Base-by-base conservation (phyloP, 2,329 filamentous ascomycete species). In the Cladosporium sp. region DNA sequence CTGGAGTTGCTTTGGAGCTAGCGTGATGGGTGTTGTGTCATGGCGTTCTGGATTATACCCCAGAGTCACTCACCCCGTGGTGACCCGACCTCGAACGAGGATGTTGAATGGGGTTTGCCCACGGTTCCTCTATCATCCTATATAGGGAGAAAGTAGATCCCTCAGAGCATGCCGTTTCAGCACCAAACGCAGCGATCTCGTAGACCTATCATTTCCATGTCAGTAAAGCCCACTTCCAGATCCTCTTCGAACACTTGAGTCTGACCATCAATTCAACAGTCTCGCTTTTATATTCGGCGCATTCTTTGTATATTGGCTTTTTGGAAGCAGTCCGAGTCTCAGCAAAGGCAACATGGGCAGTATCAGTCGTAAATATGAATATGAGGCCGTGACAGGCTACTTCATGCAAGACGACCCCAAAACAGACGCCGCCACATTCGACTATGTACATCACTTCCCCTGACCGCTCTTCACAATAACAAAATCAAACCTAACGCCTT, bases 401-500 rank as follows among this genome's bases (percentile, higher is more conserved):
- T 79, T 79, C 59, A 55, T 71, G 30, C 76, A 78, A 59, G 75
- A 76, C 59, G 72, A 76, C n/a, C 66, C 68, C 9, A 52, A 57
- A 8, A 78, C 75, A 1, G 68, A 78, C 55, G 64, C 72, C 6
- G 59, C 57, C 5, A 68, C 59, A 8, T 78, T 78, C 52, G 70
- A 78, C 62, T 78, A 75, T 61, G 72, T 76, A 66, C 58, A 62
- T 52, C 18, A 29, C 13, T 15, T 11, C 20, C 11, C 3, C 29
- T 5, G 4, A 22, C 13, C 41, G 7, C 9, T 36, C 41, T 12
- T n/a, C 7, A 35, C 11, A 29, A 16, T 2, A 7, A 13, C 20
- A 18, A 13, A 32, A 22, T 18, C 46, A 13, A 30, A 22, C 25
- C 46, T 49, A 35, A 48, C 30, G 19, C 2, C 5, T 6, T 19